Base-by-base conservation (phyloP, 306 rosid species). In the Fragaria ananassa region DNA sequence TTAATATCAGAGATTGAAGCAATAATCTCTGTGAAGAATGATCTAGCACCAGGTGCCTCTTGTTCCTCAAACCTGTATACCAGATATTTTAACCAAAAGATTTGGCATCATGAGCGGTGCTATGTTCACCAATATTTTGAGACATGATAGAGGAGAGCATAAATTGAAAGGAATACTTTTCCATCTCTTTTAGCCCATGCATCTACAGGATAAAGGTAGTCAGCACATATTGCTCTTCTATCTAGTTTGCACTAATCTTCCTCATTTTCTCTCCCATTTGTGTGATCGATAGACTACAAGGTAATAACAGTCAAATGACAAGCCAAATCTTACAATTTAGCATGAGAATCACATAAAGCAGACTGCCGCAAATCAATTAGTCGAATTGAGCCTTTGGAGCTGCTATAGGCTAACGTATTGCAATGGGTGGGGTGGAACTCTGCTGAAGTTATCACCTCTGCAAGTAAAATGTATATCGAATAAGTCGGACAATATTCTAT, bases 371-470 rank as follows among this genome's bases (percentile, higher is more conserved):
- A 86, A 82, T 95, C 99, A 81, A 95, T 86, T 63, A 95, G 97
- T 67, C 98, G 93, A 81, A 95, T 89, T 73, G 99, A 95, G 75
- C 99, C 99, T 86, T 92, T 95, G 70, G 99, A 95, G 77, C 99
- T 95, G 88, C 99, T 95, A 81, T 95, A 95, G 61, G 98, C 99
- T 86, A 95, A 82, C 44, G 79, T 95, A 79, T 92, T 92, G 74
- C 99, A 95, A 81, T 95, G 98, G 46, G 87, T 92, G 56, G 99
- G 99, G 74, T 95, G 99, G 89, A 95, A 95, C 80, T 95, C 98
- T n/a, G 99, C 99, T 54, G 98, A 91, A 44, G 99, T 95, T 84
- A 95, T 95, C 83, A 95, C 99, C 97, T 95, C 99, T 95, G 93
- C 81, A 89, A 75, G 76, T 49, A 69, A 70, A 68, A 74, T 76